A percentile compares a stretch with the other conserved stretches of the same genome.
phyloP scores from a whole-genome alignment of 2,329 filamentous ascomycete genomes.

The Ascochyta clinopodiicola region DNA sequence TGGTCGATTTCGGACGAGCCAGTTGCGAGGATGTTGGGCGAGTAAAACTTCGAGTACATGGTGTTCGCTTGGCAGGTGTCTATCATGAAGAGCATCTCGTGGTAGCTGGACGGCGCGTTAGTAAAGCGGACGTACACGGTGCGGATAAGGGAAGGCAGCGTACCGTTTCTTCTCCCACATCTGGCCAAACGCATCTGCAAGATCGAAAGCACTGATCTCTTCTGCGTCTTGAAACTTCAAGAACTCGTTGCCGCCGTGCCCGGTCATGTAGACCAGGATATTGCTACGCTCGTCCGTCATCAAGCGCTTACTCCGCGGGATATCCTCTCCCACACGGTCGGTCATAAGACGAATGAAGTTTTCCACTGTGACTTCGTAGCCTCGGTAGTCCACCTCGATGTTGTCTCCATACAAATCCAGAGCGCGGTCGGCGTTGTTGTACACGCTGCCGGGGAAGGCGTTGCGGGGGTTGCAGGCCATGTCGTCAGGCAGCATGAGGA shows the following conservation, averaged over 20 bases:
- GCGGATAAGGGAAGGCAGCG: constrained; percentile 3
- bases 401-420: constrained; percentile 98
- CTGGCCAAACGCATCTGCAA: constrained; percentile 97
- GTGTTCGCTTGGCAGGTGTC: constrained; percentile 99
- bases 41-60: constrained; percentile 98
- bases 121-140: neutral
- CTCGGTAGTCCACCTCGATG: constrained; percentile 97
- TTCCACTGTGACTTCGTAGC: constrained; percentile 98
- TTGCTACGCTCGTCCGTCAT: constrained; percentile 96
- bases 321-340: constrained; percentile 91
- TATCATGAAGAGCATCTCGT: constrained; percentile 99
- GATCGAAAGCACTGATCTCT: constrained; percentile 94
- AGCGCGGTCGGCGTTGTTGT: constrained; percentile 95
- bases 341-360: constrained; percentile 97
- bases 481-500: constrained; percentile 99
- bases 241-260: constrained; percentile 96
- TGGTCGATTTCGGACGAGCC: constrained; percentile 96
- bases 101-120: constrained; percentile 66
- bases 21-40: constrained; percentile 96
- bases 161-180: constrained; percentile 99
- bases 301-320: constrained; percentile 90
- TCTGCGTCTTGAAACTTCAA: constrained; percentile 98
- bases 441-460: constrained; percentile 95
- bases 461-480: constrained; percentile 99
- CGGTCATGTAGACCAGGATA: constrained; percentile 98